Conservation (phyloP, 352 stramenopile genomes). For the Phytophthora cryptogea region DNA sequence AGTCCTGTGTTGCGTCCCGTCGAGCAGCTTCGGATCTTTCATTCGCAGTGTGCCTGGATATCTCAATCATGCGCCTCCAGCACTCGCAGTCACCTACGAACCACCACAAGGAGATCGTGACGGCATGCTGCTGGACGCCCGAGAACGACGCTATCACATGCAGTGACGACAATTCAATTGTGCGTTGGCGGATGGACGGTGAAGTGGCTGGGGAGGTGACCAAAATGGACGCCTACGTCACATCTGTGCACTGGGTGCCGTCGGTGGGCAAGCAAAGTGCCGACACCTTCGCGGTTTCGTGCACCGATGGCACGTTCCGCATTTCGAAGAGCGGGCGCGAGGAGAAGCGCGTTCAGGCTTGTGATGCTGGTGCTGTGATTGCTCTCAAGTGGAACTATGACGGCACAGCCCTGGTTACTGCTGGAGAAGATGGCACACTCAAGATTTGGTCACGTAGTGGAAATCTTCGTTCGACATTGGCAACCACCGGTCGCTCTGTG, state of each 20-base stretch:
- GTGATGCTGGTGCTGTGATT: conserved; percentile 85
- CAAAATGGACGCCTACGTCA: conserved; percentile 80
- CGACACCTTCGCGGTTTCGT: conserved; percentile 89
- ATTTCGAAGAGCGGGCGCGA: conserved; percentile 90
- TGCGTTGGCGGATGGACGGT: conserved; percentile 85
- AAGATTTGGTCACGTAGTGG: conserved; percentile 92
- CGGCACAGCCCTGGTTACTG: conserved; percentile 89
- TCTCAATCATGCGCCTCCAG: conserved; percentile 72
- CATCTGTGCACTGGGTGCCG: conserved; percentile 78
- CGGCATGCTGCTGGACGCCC: conserved; percentile 86
- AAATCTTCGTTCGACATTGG: conserved; percentile 88
- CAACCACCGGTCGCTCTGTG: conserved; percentile 77
- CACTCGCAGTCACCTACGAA: conserved; percentile 73
- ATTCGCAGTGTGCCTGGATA: conserved; percentile 8
- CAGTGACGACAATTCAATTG: conserved; percentile 85
- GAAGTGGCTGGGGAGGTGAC: conserved; percentile 76
- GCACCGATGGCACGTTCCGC: conserved; percentile 90
- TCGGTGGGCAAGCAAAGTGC: conserved; percentile 82
- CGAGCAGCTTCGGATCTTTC: conserved; percentile 24
- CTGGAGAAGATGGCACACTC: conserved; percentile 92
- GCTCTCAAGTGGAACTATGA: conserved; percentile 94
- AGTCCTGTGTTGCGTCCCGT: not conserved
- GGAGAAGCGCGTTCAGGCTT: conserved; percentile 91
- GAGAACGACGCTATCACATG: conserved; percentile 89
- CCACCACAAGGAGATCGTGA: conserved; percentile 84